Conservation (phyloP, 495 filamentous ascomycete genomes). For the Talaromyces ruber region DNA sequence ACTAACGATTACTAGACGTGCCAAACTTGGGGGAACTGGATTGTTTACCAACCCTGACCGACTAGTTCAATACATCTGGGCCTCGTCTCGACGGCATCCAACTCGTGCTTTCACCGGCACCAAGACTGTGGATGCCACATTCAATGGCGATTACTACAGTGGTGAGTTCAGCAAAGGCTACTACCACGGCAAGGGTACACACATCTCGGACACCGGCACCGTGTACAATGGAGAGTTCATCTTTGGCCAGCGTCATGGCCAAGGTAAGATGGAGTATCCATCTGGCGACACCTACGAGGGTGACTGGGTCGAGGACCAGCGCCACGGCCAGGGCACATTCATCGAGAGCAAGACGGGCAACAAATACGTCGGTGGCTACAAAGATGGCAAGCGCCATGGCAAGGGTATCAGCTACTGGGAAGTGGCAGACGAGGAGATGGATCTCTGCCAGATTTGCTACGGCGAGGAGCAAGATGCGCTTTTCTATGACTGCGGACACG, state of each 20-base stretch:
- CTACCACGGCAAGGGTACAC: slow-evolving; percentile 43
- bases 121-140: slow-evolving; percentile 37
- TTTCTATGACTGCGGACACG: slow-evolving; percentile 60
- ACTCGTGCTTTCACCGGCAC: slow-evolving; percentile 34
- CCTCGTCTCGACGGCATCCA: slow-evolving; percentile 33
- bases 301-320: slow-evolving; percentile 46
- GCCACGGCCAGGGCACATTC: slow-evolving; percentile 51
- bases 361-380: slow-evolving; percentile 56
- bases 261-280: slow-evolving; percentile 50
- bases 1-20: slow-evolving; percentile 16
- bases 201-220: slow-evolving; percentile 45
- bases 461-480: slow-evolving; percentile 52
- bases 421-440: slow-evolving; percentile 53
- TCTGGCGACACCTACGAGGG: slow-evolving; percentile 57
- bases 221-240: slow-evolving; percentile 48
- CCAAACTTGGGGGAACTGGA: slow-evolving; percentile 28
- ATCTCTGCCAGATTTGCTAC: slow-evolving; percentile 58
- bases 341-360: slow-evolving; percentile 52
- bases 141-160: slow-evolving; percentile 40
- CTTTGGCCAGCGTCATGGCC: slow-evolving; percentile 43
- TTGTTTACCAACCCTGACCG: slow-evolving; percentile 36
- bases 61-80: slow-evolving; percentile 39
- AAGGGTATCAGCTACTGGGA: slow-evolving; percentile 56
- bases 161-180: slow-evolving; percentile 40
- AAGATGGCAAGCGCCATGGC: slow-evolving; percentile 52